A percentile compares a stretch with the other conserved stretches of the same genome.
phyloP scores from a whole-genome alignment of 192 early-diverging fungal genomes.

The Linnemannia elongata region DNA sequence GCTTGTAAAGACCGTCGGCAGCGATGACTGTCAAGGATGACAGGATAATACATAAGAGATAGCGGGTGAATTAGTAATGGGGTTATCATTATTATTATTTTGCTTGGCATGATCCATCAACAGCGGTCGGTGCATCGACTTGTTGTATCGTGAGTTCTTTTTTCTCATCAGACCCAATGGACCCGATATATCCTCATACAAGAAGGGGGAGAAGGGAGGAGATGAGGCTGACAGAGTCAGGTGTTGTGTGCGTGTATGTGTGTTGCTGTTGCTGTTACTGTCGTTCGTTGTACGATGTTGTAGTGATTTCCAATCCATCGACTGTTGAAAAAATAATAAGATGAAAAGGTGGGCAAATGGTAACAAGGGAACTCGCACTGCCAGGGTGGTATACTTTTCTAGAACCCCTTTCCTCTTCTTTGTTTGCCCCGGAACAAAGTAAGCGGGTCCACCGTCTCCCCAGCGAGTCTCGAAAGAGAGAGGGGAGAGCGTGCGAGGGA shows the following conservation, averaged over 20 bases:
- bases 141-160: background rate
- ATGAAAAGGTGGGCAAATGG: background rate
- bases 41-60: background rate
- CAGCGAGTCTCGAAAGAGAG: background rate
- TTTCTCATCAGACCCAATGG: background rate
- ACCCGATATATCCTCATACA: background rate
- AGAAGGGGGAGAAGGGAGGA: background rate
- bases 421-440: background rate
- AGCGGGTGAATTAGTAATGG: background rate
- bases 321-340: background rate
- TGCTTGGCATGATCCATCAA: conserved; percentile 1
- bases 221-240: background rate
- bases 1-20: conserved; percentile 91
- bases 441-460: background rate
- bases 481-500: background rate
- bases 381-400: background rate
- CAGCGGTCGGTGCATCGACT: background rate
- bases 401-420: background rate
- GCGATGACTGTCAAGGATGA: conserved; percentile 76
- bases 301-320: background rate
- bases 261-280: background rate
- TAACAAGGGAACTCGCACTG: background rate
- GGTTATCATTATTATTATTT: background rate
- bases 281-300: background rate
- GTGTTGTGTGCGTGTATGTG: background rate